Evolutionary conservation across 768 basidiomycete species (phyloP).

Genomic region (Clavaria fumosa): DNA sequence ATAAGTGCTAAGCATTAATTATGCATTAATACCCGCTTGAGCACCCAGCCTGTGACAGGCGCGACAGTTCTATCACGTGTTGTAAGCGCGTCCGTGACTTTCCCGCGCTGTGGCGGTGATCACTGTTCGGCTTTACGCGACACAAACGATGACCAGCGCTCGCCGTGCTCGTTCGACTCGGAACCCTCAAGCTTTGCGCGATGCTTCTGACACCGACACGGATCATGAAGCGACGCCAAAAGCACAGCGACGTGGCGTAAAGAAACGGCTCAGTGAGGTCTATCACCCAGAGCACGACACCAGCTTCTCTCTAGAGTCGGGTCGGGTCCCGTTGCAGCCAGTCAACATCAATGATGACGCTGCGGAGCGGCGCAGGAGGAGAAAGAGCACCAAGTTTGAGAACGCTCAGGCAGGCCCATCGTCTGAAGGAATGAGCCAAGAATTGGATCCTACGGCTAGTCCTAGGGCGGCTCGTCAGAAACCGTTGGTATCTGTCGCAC

Average conservation of each 20-base stretch:
- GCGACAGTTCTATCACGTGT: no score
- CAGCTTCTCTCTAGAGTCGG: conserved; percentile 23
- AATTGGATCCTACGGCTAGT: conserved; percentile 25
- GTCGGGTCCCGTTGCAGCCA: conserved; percentile 25
- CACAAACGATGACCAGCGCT: conserved; percentile 1
- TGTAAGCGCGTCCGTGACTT: no score
- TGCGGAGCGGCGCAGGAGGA: conserved; percentile 69
- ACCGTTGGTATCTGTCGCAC: conserved; percentile 42
- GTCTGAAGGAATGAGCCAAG: conserved; percentile 28
- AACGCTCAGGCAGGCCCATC: conserved; percentile 44
- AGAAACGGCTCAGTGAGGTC: conserved; percentile 49
- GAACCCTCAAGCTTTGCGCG: conserved; percentile 21
- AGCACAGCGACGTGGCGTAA: conserved; percentile 25
- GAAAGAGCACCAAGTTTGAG: conserved; percentile 66
- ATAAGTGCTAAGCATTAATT: no score
- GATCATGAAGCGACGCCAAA: conserved; percentile 26
- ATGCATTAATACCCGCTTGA: no score
- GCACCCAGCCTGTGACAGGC: no score
- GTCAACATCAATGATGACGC: conserved; percentile 69
- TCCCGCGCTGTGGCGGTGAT: no score
- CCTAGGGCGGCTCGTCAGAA: conserved; percentile 41
- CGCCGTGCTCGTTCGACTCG: conserved; percentile 1
- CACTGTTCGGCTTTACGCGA: background rate
- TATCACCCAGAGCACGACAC: conserved; percentile 31
- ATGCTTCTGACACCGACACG: conserved; percentile 23